Evolutionary conservation across 139 green algal species (phyloP).

Genomic region (Penium margaritaceum): DNA sequence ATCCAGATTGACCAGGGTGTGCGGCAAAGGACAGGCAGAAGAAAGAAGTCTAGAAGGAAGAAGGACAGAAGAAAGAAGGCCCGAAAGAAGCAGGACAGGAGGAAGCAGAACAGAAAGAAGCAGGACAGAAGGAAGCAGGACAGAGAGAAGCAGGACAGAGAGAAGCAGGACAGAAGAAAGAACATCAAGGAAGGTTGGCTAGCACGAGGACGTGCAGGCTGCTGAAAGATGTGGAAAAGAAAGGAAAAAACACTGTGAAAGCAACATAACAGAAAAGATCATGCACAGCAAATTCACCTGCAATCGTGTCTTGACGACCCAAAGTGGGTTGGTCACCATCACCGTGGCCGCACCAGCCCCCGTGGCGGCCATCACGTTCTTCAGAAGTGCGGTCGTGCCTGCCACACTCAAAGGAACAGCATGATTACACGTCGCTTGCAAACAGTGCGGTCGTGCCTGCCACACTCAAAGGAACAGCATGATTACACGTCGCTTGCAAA

Average conservation of each 20-base stretch:
- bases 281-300: slow-evolving; percentile 58
- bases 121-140: not conserved
- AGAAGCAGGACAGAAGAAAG: slow-evolving; percentile 4
- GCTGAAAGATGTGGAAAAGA: not conserved
- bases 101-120: slow-evolving; percentile 4
- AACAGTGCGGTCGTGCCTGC: too few relatives aligned
- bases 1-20: not conserved
- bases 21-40: not conserved
- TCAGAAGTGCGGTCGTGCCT: not conserved
- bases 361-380: slow-evolving; percentile 36
- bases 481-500: too few relatives aligned
- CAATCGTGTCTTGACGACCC: slow-evolving; percentile 91
- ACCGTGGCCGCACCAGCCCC: slow-evolving; percentile 78
- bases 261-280: too few relatives aligned
- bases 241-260: too few relatives aligned
- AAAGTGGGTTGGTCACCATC: slow-evolving; percentile 83
- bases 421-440: too few relatives aligned
- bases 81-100: too few relatives aligned
- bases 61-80: too few relatives aligned
- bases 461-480: too few relatives aligned
- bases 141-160: not conserved
- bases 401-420: not conserved
- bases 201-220: not conserved
- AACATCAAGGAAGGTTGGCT: not conserved
- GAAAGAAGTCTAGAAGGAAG: too few relatives aligned